These are phyloP conservation scores for Aegle marmelos DNA, from an alignment of 345 rosid species.

Conservation along the genomic window DNA sequence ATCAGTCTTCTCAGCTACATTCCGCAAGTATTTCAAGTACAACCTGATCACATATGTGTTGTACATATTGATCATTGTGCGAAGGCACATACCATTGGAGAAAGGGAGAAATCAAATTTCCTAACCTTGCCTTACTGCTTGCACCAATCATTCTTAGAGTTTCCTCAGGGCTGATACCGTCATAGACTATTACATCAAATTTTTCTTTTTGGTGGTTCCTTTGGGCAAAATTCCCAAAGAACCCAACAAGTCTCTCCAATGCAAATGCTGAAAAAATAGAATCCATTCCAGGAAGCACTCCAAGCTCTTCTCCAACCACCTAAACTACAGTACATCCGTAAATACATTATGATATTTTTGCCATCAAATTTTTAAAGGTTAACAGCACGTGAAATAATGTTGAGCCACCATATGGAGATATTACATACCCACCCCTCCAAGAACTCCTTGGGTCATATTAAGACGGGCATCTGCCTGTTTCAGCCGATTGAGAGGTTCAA, in stretches of 20 bases:
- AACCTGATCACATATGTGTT: slow-evolving; percentile 36
- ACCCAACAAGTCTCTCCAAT: slow-evolving; percentile 55
- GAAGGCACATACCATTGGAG: background rate
- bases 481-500: slow-evolving; percentile 73
- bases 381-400: background rate
- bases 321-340: slow-evolving; percentile 22
- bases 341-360: slow-evolving; percentile 4
- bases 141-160: slow-evolving; percentile 72
- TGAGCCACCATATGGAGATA: background rate
- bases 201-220: slow-evolving; percentile 37
- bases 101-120: slow-evolving; percentile 1
- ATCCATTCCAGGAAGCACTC: slow-evolving; percentile 97
- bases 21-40: slow-evolving; percentile 75
- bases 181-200: slow-evolving; percentile 63
- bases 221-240: slow-evolving; percentile 41
- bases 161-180: slow-evolving; percentile 69
- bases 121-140: slow-evolving; percentile 72
- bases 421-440: slow-evolving; percentile 90
- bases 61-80: slow-evolving; percentile 3
- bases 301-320: slow-evolving; percentile 98
- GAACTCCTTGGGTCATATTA: slow-evolving; percentile 81
- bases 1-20: slow-evolving; percentile 82
- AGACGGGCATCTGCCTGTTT: slow-evolving; percentile 77
- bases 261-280: slow-evolving; percentile 60
- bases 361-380: background rate